Evolutionary conservation across 352 stramenopile species (phyloP).

Genomic region (Pythium aristosporum): DNA sequence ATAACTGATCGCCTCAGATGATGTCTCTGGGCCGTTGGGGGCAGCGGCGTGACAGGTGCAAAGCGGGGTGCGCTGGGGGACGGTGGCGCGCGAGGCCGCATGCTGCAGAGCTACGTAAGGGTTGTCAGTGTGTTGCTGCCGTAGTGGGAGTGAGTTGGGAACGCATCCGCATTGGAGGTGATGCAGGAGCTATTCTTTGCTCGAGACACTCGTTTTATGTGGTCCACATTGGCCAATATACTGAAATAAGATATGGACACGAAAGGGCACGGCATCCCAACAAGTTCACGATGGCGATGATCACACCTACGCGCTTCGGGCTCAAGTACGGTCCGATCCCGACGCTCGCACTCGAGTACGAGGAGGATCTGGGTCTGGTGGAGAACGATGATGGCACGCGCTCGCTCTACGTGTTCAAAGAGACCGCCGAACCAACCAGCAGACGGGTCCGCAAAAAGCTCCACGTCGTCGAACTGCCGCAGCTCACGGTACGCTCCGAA

Average conservation of each 20-base stretch:
- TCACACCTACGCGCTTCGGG: conserved; percentile 74
- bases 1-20: conserved; percentile 17
- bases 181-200: conserved; percentile 18
- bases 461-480: conserved; percentile 77
- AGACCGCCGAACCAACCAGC: conserved; percentile 8
- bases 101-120: not conserved
- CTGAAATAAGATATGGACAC: not conserved
- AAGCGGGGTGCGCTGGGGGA: not conserved
- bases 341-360: conserved; percentile 81
- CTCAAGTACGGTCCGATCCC: conserved; percentile 83
- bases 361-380: conserved; percentile 47
- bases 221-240: not conserved
- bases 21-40: not conserved
- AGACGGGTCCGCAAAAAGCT: conserved; percentile 43
- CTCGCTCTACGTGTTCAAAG: conserved; percentile 65
- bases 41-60: conserved; percentile 17
- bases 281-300: conserved; percentile 34
- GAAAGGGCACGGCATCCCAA: conserved; percentile 8
- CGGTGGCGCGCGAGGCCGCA: not conserved
- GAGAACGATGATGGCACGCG: conserved; percentile 34
- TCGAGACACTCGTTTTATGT: not conserved
- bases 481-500: conserved; percentile 50
- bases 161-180: not conserved
- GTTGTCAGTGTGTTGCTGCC: not conserved
- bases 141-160: too few relatives aligned